Conservation (phyloP, 257 asterid species). For the Nicotiana paniculata region DNA sequence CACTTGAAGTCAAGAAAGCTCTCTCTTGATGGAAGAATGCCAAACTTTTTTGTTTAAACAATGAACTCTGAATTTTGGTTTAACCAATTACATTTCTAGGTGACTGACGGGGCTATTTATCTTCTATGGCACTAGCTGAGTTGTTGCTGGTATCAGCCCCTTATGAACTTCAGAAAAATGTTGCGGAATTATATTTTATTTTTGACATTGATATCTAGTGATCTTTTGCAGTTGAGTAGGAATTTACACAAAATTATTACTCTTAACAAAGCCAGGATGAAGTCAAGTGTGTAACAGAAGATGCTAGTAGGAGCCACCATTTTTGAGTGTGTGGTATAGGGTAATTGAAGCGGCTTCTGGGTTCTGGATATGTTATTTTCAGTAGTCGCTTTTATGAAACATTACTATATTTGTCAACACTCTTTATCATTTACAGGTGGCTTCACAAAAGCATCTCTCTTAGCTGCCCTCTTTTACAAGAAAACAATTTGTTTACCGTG, state of each 20-base stretch:
- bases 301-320: neutral
- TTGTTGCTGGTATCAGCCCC: neutral
- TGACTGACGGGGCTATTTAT: neutral
- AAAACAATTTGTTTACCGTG: neutral
- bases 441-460: neutral
- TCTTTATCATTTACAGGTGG: neutral
- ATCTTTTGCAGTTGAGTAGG: neutral
- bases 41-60: neutral
- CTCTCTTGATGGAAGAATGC: conserved; percentile 39
- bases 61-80: neutral
- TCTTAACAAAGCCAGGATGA: neutral
- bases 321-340: neutral
- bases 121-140: neutral
- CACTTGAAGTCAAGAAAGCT: conserved; percentile 55
- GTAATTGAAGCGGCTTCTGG: neutral
- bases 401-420: neutral
- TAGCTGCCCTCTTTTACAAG: neutral
- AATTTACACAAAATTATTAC: neutral
- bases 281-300: neutral
- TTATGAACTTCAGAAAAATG: neutral
- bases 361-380: neutral
- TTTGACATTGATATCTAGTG: neutral
- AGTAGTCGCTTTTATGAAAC: neutral
- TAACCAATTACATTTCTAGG: neutral
- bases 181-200: neutral